phyloP scores from a whole-genome alignment of 352 stramenopile species.

The Phytophthora europaea region DNA sequence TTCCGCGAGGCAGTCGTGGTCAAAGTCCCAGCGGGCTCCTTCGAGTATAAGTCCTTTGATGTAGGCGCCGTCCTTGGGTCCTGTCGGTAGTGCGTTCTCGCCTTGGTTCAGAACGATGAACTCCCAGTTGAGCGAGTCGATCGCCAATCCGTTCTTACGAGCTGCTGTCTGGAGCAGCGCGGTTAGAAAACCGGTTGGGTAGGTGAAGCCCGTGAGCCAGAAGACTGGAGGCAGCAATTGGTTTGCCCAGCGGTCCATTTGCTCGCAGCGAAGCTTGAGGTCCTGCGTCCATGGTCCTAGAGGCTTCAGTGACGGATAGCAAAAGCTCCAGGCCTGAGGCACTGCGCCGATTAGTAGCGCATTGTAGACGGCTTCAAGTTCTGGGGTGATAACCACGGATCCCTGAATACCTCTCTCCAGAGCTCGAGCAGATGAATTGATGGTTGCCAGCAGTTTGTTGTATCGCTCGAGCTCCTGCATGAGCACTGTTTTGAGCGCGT shows the following conservation, averaged over 20 bases:
- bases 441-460: constrained; percentile 89
- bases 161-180: constrained; percentile 96
- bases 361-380: constrained; percentile 95
- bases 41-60: constrained; percentile 94
- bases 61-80: constrained; percentile 93
- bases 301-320: constrained; percentile 96
- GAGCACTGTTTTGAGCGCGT: constrained; percentile 95
- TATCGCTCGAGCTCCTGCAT: constrained; percentile 96
- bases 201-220: constrained; percentile 97
- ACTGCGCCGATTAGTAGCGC: constrained; percentile 90
- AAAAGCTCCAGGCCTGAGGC: constrained; percentile 93
- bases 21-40: constrained; percentile 93
- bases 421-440: constrained; percentile 84
- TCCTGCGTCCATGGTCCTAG: constrained; percentile 95
- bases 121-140: constrained; percentile 96
- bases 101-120: constrained; percentile 94
- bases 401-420: constrained; percentile 95
- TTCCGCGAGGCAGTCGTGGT: constrained; percentile 91
- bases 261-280: constrained; percentile 89
- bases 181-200: constrained; percentile 97
- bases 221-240: constrained; percentile 90
- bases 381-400: constrained; percentile 95
- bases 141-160: constrained; percentile 95
- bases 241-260: constrained; percentile 93
- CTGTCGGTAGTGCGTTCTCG: constrained; percentile 79